phyloP scores from a whole-genome alignment of 2,329 filamentous ascomycete species.

The Hymenoscyphus infarciens region DNA sequence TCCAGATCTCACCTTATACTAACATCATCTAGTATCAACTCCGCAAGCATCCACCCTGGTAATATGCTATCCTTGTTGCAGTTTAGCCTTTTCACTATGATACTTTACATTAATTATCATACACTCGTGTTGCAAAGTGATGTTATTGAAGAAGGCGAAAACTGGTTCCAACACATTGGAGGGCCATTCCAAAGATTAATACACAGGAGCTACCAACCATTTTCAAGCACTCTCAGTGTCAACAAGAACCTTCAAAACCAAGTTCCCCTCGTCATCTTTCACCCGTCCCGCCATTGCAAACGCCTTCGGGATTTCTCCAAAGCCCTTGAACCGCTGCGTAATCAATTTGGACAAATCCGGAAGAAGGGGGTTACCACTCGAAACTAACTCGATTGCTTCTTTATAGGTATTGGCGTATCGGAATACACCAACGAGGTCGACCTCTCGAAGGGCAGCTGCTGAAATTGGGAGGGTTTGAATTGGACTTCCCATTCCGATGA shows the following conservation, averaged over 20 bases:
- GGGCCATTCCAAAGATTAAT: background rate
- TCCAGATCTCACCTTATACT: too few species aligned
- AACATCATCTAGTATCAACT: too few species aligned
- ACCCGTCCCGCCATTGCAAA: conserved; percentile 80
- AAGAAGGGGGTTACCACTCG: conserved; percentile 61
- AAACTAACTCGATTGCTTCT: conserved; percentile 80
- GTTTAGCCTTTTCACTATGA: too few species aligned
- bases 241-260: conserved; percentile 36
- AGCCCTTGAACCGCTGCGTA: conserved; percentile 72
- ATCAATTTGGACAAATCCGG: conserved; percentile 78
- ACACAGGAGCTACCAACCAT: background rate
- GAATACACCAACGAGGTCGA: conserved; percentile 73
- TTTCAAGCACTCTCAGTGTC: conserved; percentile 20
- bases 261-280: conserved; percentile 33
- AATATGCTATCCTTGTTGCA: too few species aligned
- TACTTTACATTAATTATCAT: too few species aligned
- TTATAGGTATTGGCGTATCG: conserved; percentile 88
- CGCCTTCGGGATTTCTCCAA: conserved; percentile 82
- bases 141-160: background rate
- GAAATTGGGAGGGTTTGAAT: conserved; percentile 72
- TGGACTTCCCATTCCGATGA: conserved; percentile 76
- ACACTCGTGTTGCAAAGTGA: too few species aligned
- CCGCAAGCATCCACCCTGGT: too few species aligned
- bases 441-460: conserved; percentile 69
- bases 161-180: background rate